A percentile compares a stretch with the other conserved stretches of the same genome.
These are phyloP conservation scores for Bathelium albidoporum DNA, from an alignment of 495 filamentous ascomycete species.

Conservation along the genomic window DNA sequence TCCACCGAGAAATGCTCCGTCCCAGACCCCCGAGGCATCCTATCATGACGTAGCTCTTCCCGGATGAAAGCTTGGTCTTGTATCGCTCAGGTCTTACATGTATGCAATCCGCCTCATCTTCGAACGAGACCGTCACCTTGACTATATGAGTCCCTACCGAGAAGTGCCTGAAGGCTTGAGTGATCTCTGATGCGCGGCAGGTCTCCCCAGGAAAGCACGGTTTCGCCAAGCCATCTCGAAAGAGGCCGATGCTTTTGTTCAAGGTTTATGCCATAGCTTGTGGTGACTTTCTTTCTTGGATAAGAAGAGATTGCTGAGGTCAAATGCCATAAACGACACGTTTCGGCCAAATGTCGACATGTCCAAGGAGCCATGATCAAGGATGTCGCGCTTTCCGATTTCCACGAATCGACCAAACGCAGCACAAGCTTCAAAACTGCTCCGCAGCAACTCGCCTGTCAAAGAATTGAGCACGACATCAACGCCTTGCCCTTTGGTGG, in stretches of 20 bases:
- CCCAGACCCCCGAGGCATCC: conserved; percentile 41
- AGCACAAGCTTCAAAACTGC: conserved; percentile 6
- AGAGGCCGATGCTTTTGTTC: conserved; percentile 7
- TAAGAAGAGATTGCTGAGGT: conserved; percentile 23
- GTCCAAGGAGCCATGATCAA: not conserved
- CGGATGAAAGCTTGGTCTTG: not conserved
- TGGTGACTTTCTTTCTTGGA: conserved; percentile 3
- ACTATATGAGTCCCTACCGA: conserved; percentile 45
- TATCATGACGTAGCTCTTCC: conserved; percentile 35
- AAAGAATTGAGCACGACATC: conserved; percentile 20
- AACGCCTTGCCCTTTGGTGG: conserved; percentile 14
- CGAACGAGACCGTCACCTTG: conserved; percentile 44
- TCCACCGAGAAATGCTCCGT: not conserved
- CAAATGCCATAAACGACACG: conserved; percentile 31
- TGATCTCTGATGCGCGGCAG: conserved; percentile 29
- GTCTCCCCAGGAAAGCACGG: not conserved
- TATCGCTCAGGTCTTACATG: not conserved
- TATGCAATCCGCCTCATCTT: conserved; percentile 8
- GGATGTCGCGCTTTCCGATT: conserved; percentile 31
- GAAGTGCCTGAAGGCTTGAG: conserved; percentile 45
- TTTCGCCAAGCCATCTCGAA: not conserved
- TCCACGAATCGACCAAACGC: conserved; percentile 39
- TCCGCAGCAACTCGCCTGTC: conserved; percentile 10
- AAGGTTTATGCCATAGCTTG: no score
- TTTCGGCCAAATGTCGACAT: conserved; percentile 13